Percentiles rank a stretch among this genome's conserved stretches.
Evolutionary conservation across 345 rosid genomes (phyloP).

Genomic region (Eucalyptus tenuipes): DNA sequence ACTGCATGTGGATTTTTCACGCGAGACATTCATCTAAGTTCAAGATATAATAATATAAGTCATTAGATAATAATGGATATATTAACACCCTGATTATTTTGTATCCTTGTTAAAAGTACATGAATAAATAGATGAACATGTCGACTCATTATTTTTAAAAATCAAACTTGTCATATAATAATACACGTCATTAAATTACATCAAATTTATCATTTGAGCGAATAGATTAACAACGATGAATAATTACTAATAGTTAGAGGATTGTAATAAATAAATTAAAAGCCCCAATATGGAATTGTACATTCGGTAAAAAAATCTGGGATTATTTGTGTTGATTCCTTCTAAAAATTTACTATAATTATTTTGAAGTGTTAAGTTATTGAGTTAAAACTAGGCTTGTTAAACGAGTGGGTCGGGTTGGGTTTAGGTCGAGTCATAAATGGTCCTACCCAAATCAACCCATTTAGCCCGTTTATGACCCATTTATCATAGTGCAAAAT

Average conservation of each 20-base stretch:
- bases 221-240: rapidly evolving
- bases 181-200: not conserved
- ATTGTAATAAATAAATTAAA: not conserved
- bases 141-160: not conserved
- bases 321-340: not conserved
- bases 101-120: not conserved
- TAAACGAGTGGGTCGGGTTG: rapidly evolving
- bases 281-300: rapidly evolving
- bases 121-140: not conserved
- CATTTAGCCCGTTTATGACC: rapidly evolving
- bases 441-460: rapidly evolving
- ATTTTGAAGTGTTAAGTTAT: not conserved
- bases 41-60: no score
- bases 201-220: not conserved
- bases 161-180: not conserved
- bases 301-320: rapidly evolving
- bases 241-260: rapidly evolving
- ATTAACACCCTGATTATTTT: no score
- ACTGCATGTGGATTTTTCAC: not conserved
- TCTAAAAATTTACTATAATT: not conserved
- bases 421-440: no score
- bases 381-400: not conserved
- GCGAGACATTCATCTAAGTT: not conserved
- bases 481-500: rapidly evolving
- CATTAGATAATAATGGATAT: rapidly evolving